Percentiles rank a stretch among this genome's conserved stretches.
These are phyloP conservation scores for Takashimella tepidaria DNA, from an alignment of 1,284 basidiomycete species.

Conservation along the genomic window DNA sequence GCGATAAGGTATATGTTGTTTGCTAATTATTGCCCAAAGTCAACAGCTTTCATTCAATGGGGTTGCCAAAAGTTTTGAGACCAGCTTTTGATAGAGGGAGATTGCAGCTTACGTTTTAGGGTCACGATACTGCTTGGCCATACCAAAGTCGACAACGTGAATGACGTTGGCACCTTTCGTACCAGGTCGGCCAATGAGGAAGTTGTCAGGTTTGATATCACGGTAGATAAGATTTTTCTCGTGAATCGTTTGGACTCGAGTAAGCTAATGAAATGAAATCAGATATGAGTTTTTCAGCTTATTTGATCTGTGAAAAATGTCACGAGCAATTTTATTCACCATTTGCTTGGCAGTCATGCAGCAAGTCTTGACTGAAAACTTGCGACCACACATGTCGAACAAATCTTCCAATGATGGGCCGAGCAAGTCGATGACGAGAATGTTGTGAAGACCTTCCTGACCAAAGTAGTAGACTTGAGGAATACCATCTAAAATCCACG, in stretches of 20 bases:
- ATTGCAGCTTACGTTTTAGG: constrained; percentile 71
- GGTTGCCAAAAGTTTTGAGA: no score
- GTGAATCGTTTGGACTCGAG: constrained; percentile 89
- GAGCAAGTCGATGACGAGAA: constrained; percentile 90
- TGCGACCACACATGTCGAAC: constrained; percentile 93
- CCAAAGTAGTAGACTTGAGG: constrained; percentile 97
- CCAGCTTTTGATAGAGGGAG: no score
- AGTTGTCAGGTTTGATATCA: constrained; percentile 97
- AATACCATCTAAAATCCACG: constrained; percentile 74
- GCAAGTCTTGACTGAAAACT: constrained; percentile 91
- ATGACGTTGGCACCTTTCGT: constrained; percentile 82
- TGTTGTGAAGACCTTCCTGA: constrained; percentile 95
- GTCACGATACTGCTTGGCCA: constrained; percentile 97
- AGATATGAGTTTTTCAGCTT: background rate
- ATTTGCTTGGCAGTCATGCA: constrained; percentile 96
- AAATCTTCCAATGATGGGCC: constrained; percentile 90
- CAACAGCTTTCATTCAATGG: background rate
- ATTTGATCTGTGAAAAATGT: background rate
- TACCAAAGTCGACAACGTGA: constrained; percentile 88
- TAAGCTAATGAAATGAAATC: constrained; percentile 60
- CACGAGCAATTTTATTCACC: constrained; percentile 53
- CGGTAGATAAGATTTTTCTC: constrained; percentile 96
- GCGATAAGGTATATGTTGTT: constrained; percentile 93
- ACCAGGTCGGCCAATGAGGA: constrained; percentile 82
- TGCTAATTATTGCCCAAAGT: constrained; percentile 45